A percentile compares a stretch with the other conserved stretches of the same genome.
Conservation (phyloP, 2,329 filamentous ascomycete genomes). For the Talaromyces sp. region DNA sequence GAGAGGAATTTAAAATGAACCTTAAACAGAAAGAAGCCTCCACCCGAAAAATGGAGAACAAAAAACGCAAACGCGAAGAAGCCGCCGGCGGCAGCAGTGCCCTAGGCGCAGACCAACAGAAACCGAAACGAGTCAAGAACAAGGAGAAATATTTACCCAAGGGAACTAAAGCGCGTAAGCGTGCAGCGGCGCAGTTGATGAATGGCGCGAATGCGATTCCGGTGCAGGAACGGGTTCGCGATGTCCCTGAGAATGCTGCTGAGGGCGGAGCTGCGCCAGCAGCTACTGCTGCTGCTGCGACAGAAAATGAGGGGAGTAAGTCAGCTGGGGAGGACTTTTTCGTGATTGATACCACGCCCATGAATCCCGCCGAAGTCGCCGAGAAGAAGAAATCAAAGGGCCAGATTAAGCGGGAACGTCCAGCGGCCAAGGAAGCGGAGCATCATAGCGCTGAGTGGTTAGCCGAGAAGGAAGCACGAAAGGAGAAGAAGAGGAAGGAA, state of each 20-base stretch:
- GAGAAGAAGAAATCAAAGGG: slow-evolving; percentile 18
- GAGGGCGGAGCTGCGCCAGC: no score
- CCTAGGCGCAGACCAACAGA: slow-evolving; percentile 31
- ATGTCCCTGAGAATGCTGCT: neutral
- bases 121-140: slow-evolving; percentile 24
- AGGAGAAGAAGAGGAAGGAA: neutral
- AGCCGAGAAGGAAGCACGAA: slow-evolving; percentile 5
- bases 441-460: neutral
- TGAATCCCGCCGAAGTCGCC: slow-evolving; percentile 17
- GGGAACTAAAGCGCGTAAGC: slow-evolving; percentile 27
- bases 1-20: neutral
- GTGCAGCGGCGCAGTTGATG: slow-evolving; percentile 21
- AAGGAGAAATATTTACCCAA: slow-evolving; percentile 27
- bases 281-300: neutral
- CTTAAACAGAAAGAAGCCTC: slow-evolving; percentile 1
- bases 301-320: slow-evolving; percentile 10
- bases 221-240: slow-evolving; percentile 14
- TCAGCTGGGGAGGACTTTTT: slow-evolving; percentile 8
- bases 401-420: slow-evolving; percentile 10
- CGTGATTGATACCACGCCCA: slow-evolving; percentile 19
- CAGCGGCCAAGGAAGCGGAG: neutral
- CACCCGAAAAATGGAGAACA: slow-evolving; percentile 34
- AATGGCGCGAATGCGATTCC: slow-evolving; percentile 19
- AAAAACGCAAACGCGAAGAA: slow-evolving; percentile 41
- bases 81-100: slow-evolving; percentile 22